Evolutionary conservation across 2,329 filamentous ascomycete species (phyloP).

Genomic region (Epichloe elymi): DNA sequence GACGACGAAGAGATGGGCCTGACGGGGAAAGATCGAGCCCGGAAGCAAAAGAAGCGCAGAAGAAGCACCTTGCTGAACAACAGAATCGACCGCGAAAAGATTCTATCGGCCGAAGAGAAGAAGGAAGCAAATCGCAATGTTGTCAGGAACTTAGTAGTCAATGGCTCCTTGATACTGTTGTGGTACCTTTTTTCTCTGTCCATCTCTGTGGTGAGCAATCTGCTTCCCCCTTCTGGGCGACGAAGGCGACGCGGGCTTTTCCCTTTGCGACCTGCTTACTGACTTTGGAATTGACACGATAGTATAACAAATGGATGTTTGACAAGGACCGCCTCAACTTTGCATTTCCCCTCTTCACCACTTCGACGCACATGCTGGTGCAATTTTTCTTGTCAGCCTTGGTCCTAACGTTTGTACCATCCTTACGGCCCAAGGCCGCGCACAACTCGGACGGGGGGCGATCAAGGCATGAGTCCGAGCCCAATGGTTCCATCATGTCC

Average conservation of each 20-base stretch:
- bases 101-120: conserved; percentile 56
- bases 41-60: conserved; percentile 52
- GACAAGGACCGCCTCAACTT: conserved; percentile 75
- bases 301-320: conserved; percentile 99
- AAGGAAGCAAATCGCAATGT: conserved; percentile 65
- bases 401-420: conserved; percentile 72
- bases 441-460: conserved; percentile 35
- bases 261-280: conserved; percentile 6
- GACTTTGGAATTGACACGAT: conserved; percentile 6
- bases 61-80: conserved; percentile 58
- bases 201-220: conserved; percentile 65
- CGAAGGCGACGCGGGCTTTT: neutral
- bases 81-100: conserved; percentile 47
- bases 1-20: conserved; percentile 87
- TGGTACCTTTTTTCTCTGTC: conserved; percentile 91
- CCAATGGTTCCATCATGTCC: conserved; percentile 58
- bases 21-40: conserved; percentile 57
- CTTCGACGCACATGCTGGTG: conserved; percentile 87
- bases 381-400: conserved; percentile 71
- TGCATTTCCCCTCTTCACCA: conserved; percentile 89
- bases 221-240: neutral
- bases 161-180: conserved; percentile 66
- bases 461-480: conserved; percentile 39
- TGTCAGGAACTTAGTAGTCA: conserved; percentile 54
- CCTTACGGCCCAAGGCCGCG: conserved; percentile 53